A percentile compares a stretch with the other conserved stretches of the same genome.
Evolutionary conservation across 2,329 filamentous ascomycete genomes (phyloP).

Genomic region (Boeremia exigua): DNA sequence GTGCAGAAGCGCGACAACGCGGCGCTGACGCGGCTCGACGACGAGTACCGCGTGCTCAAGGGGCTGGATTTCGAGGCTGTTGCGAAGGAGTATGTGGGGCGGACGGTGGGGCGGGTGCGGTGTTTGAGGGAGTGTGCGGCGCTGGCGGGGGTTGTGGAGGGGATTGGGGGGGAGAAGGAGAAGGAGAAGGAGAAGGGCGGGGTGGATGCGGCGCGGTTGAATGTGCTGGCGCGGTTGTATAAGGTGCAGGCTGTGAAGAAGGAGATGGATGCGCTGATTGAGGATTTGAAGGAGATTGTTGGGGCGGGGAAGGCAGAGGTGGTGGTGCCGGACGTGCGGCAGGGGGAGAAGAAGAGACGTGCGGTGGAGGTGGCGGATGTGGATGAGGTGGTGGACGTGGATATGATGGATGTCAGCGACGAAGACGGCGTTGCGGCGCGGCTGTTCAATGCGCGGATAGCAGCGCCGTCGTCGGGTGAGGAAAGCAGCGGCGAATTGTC

Average conservation of each 20-base stretch:
- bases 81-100: conserved; percentile 62
- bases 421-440: conserved; percentile 42
- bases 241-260: conserved; percentile 66
- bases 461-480: conserved; percentile 45
- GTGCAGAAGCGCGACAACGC: conserved; percentile 52
- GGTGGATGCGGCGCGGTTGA: conserved; percentile 57
- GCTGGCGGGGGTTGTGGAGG: conserved; percentile 47
- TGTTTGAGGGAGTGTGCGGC: conserved; percentile 59
- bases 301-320: conserved; percentile 3
- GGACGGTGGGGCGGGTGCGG: conserved; percentile 64
- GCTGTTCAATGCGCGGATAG: conserved; percentile 49
- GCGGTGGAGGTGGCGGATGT: conserved; percentile 7
- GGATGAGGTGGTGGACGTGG: conserved; percentile 20
- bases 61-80: conserved; percentile 58
- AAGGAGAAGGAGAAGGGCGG: conserved; percentile 47
- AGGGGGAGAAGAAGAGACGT: conserved; percentile 28
- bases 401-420: conserved; percentile 34
- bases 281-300: conserved; percentile 50
- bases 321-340: conserved; percentile 16
- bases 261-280: conserved; percentile 56
- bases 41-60: conserved; percentile 66
- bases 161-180: conserved; percentile 28
- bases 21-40: conserved; percentile 65
- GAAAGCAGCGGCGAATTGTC: conserved; percentile 40
- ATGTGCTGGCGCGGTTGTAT: conserved; percentile 65